Percentiles rank a stretch among this genome's conserved stretches.
phyloP scores from a whole-genome alignment of 2,329 filamentous ascomycete genomes.

The Metarhizium brunneum region DNA sequence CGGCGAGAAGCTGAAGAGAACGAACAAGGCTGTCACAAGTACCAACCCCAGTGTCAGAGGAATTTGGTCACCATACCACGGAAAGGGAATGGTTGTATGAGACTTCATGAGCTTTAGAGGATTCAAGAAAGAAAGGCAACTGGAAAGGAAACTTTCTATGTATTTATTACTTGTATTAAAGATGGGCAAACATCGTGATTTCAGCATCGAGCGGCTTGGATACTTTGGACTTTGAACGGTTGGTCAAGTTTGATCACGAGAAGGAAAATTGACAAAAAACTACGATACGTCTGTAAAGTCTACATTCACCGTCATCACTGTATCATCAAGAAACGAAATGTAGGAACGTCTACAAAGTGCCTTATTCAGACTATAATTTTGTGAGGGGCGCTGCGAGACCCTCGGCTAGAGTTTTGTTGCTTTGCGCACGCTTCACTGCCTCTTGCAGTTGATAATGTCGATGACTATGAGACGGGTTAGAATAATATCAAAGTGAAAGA shows the following conservation, averaged over 20 bases:
- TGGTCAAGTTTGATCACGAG: neutral
- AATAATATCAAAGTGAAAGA: neutral
- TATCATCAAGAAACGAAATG: neutral
- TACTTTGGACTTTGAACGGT: conserved; percentile 7
- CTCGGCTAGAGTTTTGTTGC: neutral
- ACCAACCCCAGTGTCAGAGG: conserved; percentile 59
- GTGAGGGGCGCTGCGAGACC: neutral
- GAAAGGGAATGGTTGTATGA: conserved; percentile 45
- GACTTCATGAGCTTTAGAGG: neutral
- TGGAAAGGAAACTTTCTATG: conserved; percentile 5
- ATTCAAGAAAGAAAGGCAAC: conserved; percentile 1
- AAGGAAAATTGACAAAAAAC: neutral
- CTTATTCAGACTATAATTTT: neutral
- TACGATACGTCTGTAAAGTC: neutral
- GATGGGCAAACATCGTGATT: conserved; percentile 11
- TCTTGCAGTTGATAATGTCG: conserved; percentile 49
- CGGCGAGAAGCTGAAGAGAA: conserved; percentile 61
- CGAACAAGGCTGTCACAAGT: conserved; percentile 55
- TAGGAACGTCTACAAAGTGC: neutral
- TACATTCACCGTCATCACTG: neutral
- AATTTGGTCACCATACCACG: conserved; percentile 63
- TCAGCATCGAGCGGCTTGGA: conserved; percentile 19
- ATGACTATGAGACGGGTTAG: conserved; percentile 30
- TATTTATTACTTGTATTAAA: conserved; percentile 18
- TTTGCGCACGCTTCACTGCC: conserved; percentile 28